Base-by-base conservation (phyloP, 805 yeast genomes). In the Brettanomyces nanus region DNA sequence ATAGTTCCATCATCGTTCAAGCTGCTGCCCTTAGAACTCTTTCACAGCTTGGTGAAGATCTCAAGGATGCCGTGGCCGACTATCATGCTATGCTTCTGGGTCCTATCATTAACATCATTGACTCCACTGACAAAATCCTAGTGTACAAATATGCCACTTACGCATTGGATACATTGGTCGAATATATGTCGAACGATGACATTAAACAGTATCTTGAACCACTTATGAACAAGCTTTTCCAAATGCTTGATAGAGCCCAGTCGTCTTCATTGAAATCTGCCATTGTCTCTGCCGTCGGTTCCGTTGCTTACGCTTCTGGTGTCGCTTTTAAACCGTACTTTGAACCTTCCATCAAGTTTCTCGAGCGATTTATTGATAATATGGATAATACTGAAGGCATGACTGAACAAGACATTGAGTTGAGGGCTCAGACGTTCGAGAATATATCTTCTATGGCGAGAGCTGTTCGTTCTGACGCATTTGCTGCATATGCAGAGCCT, bases 221-320 rank as follows among this genome's bases (percentile, higher is more conserved):
- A 36, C 74, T 92, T 59, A 87, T 89, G 84, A 83, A 84, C 63
- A 84, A 89, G 54, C 72, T 92, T 49, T 77, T 89, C 68, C 76
- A 73, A 41, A 82, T 92, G 84, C 73, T 90, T 52, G 80, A 77
- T 51, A 69, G 73, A 45, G 85, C 94, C 35, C 71, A 77, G 49
- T 71, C 81, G 27, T 81, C 89, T 18, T 75, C 94, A 13, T 68
- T 84, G 55, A 81, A 78, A 59, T 66, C 84, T 35, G 85, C 85
- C 43, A 80, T 84, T 54, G 96, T 92, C 42, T 84, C 95, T 38
- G 96, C 97, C 28, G 85, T 92, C 58, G 97, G 97, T 39, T 89
- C 97, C 28, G 85, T 95, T 42, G 97, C 98, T 21, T 87, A 81
- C 56, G 95, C 97, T 40, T 77, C 95, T 31, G 96, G 97, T 62